These are phyloP conservation scores for Entomortierella lignicola DNA, from an alignment of 192 early-diverging fungal genomes.

Conservation along the genomic window DNA sequence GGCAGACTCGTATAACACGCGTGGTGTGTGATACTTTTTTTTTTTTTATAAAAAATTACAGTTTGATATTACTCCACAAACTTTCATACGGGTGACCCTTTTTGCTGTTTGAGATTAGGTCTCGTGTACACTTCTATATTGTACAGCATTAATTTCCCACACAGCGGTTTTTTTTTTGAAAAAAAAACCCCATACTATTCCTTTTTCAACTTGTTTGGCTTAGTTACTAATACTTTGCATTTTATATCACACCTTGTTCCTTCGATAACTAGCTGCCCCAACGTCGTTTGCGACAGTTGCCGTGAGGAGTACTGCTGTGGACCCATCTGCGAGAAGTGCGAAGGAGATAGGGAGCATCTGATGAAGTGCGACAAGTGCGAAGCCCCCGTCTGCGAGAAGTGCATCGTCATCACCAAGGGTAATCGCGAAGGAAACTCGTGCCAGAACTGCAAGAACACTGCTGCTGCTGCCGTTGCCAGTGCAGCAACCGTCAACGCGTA, in stretches of 20 bases:
- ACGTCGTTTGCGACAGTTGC: constrained; percentile 54
- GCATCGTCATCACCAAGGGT: constrained; percentile 53
- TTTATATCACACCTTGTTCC: not conserved
- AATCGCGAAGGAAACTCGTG: constrained; percentile 45
- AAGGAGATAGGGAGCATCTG: constrained; percentile 35
- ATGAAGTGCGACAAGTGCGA: constrained; percentile 48
- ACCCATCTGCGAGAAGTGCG: constrained; percentile 47
- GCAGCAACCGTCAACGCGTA: constrained; percentile 14
- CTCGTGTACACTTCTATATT: constrained; percentile 4
- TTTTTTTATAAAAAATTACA: constrained; percentile 1
- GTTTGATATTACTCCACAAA: constrained; percentile 26
- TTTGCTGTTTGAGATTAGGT: constrained; percentile 1
- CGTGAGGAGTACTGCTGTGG: constrained; percentile 54
- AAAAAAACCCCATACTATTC: too few species aligned
- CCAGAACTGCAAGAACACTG: constrained; percentile 35
- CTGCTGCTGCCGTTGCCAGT: not conserved
- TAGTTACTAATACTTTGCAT: too few species aligned
- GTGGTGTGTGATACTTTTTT: constrained; percentile 1
- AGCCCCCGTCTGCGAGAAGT: constrained; percentile 45
- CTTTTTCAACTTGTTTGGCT: too few species aligned
- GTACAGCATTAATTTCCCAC: constrained; percentile 52
- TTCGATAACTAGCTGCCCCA: constrained; percentile 25
- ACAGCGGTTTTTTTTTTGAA: constrained; percentile 7
- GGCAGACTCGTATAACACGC: constrained; percentile 2
- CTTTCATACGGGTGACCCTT: constrained; percentile 14